Conservation (phyloP, 495 filamentous ascomycete species). For the Apiosordaria backusii region DNA sequence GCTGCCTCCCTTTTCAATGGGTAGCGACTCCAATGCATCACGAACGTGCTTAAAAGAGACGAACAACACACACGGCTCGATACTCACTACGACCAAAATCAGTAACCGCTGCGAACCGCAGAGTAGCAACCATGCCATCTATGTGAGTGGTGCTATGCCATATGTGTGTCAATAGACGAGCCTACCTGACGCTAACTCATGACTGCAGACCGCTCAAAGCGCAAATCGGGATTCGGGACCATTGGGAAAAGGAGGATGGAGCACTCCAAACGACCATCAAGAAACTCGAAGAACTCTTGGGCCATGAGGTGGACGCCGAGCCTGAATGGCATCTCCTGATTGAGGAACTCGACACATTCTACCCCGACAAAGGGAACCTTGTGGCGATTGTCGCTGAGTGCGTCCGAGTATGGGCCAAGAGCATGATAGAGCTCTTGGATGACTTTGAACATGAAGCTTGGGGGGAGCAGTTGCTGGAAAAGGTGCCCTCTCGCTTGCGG, state of each 20-base stretch:
- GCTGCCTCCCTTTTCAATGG: not conserved
- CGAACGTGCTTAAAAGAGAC: not conserved
- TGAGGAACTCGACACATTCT: constrained; percentile 27
- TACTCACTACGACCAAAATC: not conserved
- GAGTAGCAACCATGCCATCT: not conserved
- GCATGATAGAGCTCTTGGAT: constrained; percentile 35
- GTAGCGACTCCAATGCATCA: not conserved
- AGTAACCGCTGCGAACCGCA: not conserved
- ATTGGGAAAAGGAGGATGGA: constrained; percentile 31
- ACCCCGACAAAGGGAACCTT: constrained; percentile 33
- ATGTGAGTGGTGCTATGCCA: not conserved
- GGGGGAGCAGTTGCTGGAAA: constrained; percentile 31
- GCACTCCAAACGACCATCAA: constrained; percentile 23
- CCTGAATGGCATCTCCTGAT: constrained; percentile 37
- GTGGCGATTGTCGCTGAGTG: constrained; percentile 25
- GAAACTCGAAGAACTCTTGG: constrained; percentile 26
- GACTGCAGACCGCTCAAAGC: constrained; percentile 33
- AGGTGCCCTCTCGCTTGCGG: constrained; percentile 19
- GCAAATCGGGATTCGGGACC: constrained; percentile 36
- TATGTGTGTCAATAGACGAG: not conserved
- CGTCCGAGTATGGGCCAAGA: constrained; percentile 28
- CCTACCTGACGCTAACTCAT: not conserved
- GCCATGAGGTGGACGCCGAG: constrained; percentile 30
- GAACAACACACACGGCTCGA: not conserved
- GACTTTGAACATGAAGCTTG: constrained; percentile 29